Base-by-base conservation (phyloP, 192 early-diverging fungal species). In the Gorgonomyces haynaldii region DNA sequence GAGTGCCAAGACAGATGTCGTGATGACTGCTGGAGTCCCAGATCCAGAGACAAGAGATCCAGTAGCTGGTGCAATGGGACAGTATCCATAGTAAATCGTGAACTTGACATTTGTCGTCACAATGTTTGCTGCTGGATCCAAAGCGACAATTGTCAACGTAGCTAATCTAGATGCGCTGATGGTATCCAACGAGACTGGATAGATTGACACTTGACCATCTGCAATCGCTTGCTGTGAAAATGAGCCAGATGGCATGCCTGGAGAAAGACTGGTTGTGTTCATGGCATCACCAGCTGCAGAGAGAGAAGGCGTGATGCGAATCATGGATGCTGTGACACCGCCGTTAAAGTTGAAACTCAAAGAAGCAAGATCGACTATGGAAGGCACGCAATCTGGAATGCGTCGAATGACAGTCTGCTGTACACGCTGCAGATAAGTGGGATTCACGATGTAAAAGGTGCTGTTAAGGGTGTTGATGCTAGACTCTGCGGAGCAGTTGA, bases 161-260 rank as follows among this genome's bases (percentile, higher is more conserved):
- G 46, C 31, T 13, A 34, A 21, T 26, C 27, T 34, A 17, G 32
- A 49, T n/a, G 24, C 15, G 12, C 20, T 22, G 13, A 49, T 16
- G 15, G 21, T 49, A 13, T 20, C 28, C 21, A 49, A 37, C 9
- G 16, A n/a, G 2, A 26, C 19, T 12, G 46, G 46, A 2, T 23
- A 25, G 6, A 49, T 26, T 26, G 21, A 37, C 9, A 49, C 37
- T 10, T 35, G 16, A 26, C 24, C 19, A 26, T 23, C 35, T 3
- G 21, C 37, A 9, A 49, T 15, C 22, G 21, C 46, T 24, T 37
- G 24, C 19, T 49, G 46, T 2, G 46, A 26, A 35, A 49, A 49
- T 40, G 39, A 20, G 25, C 16, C 35, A 7, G 3, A 23, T 15
- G 24, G 32, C 1, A 35, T 8, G 13, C 21, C 21, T 24, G 4